A percentile compares a stretch with the other conserved stretches of the same genome.
phyloP scores from a whole-genome alignment of 225 moss, liverwort and hornwort species.

The Rhytidiadelphus loreus region DNA sequence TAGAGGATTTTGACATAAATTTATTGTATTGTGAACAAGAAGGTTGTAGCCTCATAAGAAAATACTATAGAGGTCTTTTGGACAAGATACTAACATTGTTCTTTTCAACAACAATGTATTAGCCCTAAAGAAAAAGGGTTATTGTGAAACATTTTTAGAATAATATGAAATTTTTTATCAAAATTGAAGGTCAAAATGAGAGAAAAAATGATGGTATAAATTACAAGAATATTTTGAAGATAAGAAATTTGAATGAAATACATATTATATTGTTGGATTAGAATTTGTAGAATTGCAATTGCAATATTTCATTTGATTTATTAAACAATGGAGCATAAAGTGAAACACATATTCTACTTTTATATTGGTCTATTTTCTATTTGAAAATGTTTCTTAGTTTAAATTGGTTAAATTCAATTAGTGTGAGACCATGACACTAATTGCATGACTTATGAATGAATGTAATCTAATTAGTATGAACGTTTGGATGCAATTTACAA shows the following conservation, averaged over 20 bases:
- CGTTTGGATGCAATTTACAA: neutral
- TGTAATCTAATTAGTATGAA: neutral
- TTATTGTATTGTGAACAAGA: neutral
- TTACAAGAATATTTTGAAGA: neutral
- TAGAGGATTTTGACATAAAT: neutral
- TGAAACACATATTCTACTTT: neutral
- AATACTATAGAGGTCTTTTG: neutral
- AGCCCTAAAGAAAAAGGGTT: neutral
- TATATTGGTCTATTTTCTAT: neutral
- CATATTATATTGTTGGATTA: accelerated
- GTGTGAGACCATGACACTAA: neutral
- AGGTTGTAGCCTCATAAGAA: neutral
- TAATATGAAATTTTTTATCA: neutral
- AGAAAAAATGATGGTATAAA: neutral
- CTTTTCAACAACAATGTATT: neutral
- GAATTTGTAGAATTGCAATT: neutral
- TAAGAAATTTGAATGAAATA: neutral
- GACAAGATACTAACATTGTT: neutral
- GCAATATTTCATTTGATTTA: neutral
- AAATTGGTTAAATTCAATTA: neutral
- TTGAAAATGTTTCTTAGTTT: neutral
- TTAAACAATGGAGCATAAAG: neutral
- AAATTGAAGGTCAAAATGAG: neutral
- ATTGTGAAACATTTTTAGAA: neutral
- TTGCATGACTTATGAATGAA: neutral